Evolutionary conservation across 805 yeast genomes (phyloP).

Genomic region (Saccharomyces jurei): DNA sequence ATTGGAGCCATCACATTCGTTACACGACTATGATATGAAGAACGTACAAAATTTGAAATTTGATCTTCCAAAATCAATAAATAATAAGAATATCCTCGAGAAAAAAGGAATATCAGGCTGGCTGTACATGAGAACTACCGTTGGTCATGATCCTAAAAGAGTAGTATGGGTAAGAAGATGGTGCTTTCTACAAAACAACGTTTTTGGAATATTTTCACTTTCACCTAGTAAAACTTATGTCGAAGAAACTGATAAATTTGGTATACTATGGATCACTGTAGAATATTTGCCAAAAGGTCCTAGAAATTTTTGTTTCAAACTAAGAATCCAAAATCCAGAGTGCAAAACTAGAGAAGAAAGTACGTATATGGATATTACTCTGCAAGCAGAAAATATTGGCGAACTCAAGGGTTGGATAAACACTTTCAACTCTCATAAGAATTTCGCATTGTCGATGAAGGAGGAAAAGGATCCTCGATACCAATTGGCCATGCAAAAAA

Average conservation of each 20-base stretch:
- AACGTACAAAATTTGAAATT: background rate
- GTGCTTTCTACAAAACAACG: conserved; percentile 68
- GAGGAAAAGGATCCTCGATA: conserved; percentile 26
- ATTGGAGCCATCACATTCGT: background rate
- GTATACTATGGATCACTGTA: conserved; percentile 62
- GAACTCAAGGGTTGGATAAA: conserved; percentile 69
- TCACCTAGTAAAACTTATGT: conserved; percentile 64
- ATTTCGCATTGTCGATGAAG: conserved; percentile 34
- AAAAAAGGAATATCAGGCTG: conserved; percentile 68
- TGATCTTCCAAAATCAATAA: background rate
- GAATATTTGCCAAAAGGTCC: conserved; percentile 57
- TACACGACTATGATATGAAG: background rate
- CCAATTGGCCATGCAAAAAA: conserved; percentile 47
- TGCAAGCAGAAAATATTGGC: conserved; percentile 68
- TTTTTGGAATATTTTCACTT: conserved; percentile 68
- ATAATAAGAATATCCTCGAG: background rate
- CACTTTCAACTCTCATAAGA: conserved; percentile 51
- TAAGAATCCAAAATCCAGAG: conserved; percentile 40
- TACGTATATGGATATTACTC: conserved; percentile 31
- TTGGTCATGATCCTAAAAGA: conserved; percentile 42
- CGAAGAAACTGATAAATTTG: conserved; percentile 82
- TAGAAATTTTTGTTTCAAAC: conserved; percentile 70
- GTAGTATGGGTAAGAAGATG: conserved; percentile 76
- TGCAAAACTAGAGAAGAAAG: conserved; percentile 17
- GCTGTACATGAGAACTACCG: conserved; percentile 64